A percentile compares a stretch with the other conserved stretches of the same genome.
phyloP scores from a whole-genome alignment of 768 basidiomycete genomes.

The Lentinula guzmanii region DNA sequence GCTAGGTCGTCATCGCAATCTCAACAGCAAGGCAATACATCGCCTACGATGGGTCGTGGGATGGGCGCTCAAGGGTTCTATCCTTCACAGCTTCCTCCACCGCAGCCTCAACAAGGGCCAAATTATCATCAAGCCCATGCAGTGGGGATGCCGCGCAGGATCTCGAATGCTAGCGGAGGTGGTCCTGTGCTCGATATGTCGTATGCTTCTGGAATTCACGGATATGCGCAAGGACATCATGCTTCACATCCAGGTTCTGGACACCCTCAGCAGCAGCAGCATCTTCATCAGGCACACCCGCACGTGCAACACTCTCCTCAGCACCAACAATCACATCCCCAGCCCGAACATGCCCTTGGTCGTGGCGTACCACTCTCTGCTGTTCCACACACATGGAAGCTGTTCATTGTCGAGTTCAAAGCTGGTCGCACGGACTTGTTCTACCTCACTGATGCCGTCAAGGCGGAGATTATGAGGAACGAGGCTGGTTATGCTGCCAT shows the following conservation, averaged over 20 bases:
- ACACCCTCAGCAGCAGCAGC: constrained; percentile 10
- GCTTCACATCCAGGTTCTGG: constrained; percentile 5
- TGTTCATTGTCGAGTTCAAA: constrained; percentile 97
- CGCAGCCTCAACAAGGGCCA: constrained; percentile 1
- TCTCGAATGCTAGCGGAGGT: constrained; percentile 2
- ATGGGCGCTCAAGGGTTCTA: background rate
- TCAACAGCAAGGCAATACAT: background rate
- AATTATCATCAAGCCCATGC: background rate
- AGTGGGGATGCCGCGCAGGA: background rate
- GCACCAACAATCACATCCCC: background rate
- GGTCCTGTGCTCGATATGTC: background rate
- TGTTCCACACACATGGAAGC: constrained; percentile 79
- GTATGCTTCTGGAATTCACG: constrained; percentile 9
- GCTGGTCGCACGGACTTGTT: constrained; percentile 94
- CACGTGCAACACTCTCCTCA: constrained; percentile 7
- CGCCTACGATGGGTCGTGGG: constrained; percentile 5
- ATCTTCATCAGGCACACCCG: constrained; percentile 6
- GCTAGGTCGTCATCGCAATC: constrained; percentile 1
- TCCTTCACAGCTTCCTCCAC: background rate
- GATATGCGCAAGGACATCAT: constrained; percentile 6
- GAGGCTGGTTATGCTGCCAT: background rate
- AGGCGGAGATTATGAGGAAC: constrained; percentile 20
- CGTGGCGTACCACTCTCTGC: constrained; percentile 83
- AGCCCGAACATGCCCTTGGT: constrained; percentile 42
- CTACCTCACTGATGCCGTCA: constrained; percentile 69